Evolutionary conservation across 139 green algal species (phyloP).

Genomic region (Coelastrella sp.): DNA sequence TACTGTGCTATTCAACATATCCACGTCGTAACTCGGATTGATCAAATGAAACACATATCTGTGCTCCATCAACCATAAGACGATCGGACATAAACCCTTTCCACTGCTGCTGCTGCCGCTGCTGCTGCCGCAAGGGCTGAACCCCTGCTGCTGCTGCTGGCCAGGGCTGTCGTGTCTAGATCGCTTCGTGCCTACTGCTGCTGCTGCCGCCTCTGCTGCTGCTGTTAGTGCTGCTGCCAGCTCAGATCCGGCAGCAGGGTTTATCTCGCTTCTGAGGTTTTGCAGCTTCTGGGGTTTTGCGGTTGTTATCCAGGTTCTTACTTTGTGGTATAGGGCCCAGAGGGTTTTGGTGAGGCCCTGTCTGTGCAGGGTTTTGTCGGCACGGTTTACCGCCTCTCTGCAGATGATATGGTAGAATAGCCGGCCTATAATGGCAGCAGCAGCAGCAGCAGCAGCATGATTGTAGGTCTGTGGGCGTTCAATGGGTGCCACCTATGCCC

Average conservation of each 20-base stretch:
- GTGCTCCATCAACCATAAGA: not conserved
- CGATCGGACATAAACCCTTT: not conserved
- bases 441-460: not conserved
- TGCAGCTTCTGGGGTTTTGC: not conserved
- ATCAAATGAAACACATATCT: not conserved
- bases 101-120: not conserved
- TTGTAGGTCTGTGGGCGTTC: too few species aligned
- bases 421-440: not conserved
- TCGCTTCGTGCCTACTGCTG: not conserved
- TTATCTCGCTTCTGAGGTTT: not conserved
- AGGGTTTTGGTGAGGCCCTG: not conserved
- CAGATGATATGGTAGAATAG: conserved; percentile 9
- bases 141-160: not conserved
- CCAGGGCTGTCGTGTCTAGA: not conserved
- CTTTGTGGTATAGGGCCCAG: not conserved
- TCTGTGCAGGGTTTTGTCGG: not conserved
- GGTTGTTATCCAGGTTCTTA: not conserved
- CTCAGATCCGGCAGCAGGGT: not conserved
- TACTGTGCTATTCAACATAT: not conserved
- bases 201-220: not conserved
- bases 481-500: too few species aligned
- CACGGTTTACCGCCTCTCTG: not conserved
- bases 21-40: not conserved
- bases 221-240: not conserved
- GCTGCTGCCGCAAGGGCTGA: not conserved